phyloP scores from a whole-genome alignment of 2,329 filamentous ascomycete genomes.

The Aspergillus sp. region DNA sequence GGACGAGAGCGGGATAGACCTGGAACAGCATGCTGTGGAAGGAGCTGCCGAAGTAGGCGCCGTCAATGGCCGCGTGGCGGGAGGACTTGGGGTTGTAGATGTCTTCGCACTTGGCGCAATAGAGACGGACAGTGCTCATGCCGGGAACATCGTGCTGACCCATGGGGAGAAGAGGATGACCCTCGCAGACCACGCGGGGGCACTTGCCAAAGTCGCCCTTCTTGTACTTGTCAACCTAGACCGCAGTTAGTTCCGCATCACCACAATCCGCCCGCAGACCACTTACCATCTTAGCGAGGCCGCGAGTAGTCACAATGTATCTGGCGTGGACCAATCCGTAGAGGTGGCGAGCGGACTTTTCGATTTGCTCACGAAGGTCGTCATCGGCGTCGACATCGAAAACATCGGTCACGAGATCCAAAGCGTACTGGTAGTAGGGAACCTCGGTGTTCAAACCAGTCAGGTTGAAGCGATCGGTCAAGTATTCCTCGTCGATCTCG shows the following conservation, averaged over 20 bases:
- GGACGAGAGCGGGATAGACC: constrained; percentile 88
- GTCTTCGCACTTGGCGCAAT: constrained; percentile 96
- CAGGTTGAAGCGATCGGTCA: constrained; percentile 96
- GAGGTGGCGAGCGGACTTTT: constrained; percentile 92
- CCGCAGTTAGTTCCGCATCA: not conserved
- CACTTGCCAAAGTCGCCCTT: constrained; percentile 98
- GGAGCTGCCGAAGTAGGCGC: constrained; percentile 95
- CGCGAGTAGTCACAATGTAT: constrained; percentile 94
- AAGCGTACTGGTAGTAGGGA: constrained; percentile 97
- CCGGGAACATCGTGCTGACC: constrained; percentile 88
- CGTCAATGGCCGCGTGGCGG: constrained; percentile 91
- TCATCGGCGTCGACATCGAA: constrained; percentile 99
- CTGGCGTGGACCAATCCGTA: constrained; percentile 95
- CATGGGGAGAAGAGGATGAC: constrained; percentile 90
- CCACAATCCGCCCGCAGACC: not conserved
- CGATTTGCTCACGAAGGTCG: constrained; percentile 95
- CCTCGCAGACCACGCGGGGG: constrained; percentile 90
- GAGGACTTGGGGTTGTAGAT: constrained; percentile 98
- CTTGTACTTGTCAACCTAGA: constrained; percentile 96
- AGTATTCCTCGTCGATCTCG: constrained; percentile 98
- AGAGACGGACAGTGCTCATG: constrained; percentile 89
- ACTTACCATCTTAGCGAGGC: constrained; percentile 90
- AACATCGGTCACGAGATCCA: constrained; percentile 95
- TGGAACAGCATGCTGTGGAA: constrained; percentile 99
- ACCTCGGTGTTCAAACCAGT: constrained; percentile 97